These are phyloP conservation scores for Beauveria asiatica DNA, from an alignment of 2,329 filamentous ascomycete species.

Conservation along the genomic window DNA sequence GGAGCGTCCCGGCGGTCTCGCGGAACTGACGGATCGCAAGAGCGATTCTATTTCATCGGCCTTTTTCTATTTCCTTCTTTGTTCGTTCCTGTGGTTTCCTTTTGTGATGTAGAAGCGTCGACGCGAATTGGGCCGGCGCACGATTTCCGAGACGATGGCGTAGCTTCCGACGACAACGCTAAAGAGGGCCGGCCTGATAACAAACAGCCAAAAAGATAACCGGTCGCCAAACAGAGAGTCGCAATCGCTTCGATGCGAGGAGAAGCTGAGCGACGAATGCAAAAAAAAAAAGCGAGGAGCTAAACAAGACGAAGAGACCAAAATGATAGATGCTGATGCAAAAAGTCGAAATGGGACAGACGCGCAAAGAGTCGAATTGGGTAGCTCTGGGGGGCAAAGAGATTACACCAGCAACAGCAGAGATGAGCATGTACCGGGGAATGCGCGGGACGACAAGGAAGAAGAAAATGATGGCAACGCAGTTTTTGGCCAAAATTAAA, in stretches of 20 bases:
- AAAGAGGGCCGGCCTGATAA: conserved; percentile 5
- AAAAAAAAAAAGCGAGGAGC: not conserved
- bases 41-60: not conserved
- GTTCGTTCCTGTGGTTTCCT: not conserved
- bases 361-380: not conserved
- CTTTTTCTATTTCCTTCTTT: not conserved
- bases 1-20: not conserved
- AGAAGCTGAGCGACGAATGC: not conserved
- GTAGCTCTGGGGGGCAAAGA: conserved; percentile 3
- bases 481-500: not conserved
- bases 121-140: not conserved
- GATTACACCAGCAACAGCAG: not conserved
- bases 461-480: not conserved
- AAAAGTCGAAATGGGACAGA: not conserved
- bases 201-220: conserved; percentile 3
- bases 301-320: not conserved
- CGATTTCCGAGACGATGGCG: not conserved
- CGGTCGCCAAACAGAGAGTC: not conserved
- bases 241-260: not conserved
- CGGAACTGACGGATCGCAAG: not conserved
- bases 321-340: not conserved
- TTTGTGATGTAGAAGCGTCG: not conserved
- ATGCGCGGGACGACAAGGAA: not conserved
- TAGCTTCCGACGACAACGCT: not conserved
- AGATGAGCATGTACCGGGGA: conserved; percentile 5